A percentile compares a stretch with the other conserved stretches of the same genome.
Conservation (phyloP, 2,329 filamentous ascomycete genomes). For the Alternaria gaisen region DNA sequence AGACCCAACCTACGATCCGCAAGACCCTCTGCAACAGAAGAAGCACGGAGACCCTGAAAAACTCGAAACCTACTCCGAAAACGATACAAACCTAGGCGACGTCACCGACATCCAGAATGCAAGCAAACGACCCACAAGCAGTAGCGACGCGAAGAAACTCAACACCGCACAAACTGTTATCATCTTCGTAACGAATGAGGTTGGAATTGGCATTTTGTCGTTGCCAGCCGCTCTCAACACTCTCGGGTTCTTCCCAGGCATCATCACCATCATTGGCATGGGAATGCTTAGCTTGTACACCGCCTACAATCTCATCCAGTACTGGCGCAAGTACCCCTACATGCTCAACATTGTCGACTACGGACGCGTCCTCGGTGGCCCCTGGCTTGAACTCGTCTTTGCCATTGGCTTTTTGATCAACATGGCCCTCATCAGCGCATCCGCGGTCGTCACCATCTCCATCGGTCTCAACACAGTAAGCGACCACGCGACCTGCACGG, state of each 20-base stretch:
- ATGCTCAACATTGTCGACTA: conserved; percentile 45
- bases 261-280: conserved; percentile 36
- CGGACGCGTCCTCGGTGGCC: conserved; percentile 38
- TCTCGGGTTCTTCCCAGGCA: conserved; percentile 39
- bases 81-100: conserved; percentile 32
- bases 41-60: conserved; percentile 22
- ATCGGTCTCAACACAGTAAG: conserved; percentile 41
- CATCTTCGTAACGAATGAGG: conserved; percentile 43
- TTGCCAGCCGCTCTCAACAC: conserved; percentile 37
- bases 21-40: conserved; percentile 25
- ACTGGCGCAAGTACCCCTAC: conserved; percentile 42
- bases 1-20: conserved; percentile 31
- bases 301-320: conserved; percentile 42
- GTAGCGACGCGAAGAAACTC: conserved; percentile 28
- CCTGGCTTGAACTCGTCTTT: conserved; percentile 37
- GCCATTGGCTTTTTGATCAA: conserved; percentile 40
- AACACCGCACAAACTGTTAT: conserved; percentile 40
- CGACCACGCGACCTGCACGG: conserved; percentile 40
- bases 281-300: conserved; percentile 40
- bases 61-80: conserved; percentile 29
- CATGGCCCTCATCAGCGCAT: conserved; percentile 40
- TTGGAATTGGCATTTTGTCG: conserved; percentile 42
- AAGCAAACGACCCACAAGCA: conserved; percentile 22
- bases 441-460: conserved; percentile 38
- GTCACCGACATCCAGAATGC: conserved; percentile 36